Conservation (phyloP, 2,329 filamentous ascomycete genomes). For the Talaromyces sp. region DNA sequence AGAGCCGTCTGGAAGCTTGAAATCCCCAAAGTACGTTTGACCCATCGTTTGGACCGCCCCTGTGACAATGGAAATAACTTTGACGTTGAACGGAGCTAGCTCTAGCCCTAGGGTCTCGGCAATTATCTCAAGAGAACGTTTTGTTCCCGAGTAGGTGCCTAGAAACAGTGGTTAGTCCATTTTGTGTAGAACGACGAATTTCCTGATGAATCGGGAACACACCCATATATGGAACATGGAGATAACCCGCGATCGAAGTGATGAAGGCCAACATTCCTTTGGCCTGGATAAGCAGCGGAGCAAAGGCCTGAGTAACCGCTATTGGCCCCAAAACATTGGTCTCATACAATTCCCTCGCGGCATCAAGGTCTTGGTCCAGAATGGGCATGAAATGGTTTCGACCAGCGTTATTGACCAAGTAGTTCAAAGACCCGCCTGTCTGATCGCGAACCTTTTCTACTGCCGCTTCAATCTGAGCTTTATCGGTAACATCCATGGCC, state of each 20-base stretch:
- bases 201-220: not conserved
- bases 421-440: conserved; percentile 30
- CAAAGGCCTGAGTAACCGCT: conserved; percentile 25
- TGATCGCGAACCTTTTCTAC: conserved; percentile 14
- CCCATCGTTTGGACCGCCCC: conserved; percentile 15
- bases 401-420: conserved; percentile 25
- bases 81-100: conserved; percentile 16
- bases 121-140: conserved; percentile 18
- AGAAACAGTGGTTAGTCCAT: not conserved
- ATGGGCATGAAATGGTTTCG: conserved; percentile 21
- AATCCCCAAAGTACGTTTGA: conserved; percentile 15
- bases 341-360: conserved; percentile 25
- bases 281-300: conserved; percentile 25
- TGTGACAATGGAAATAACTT: conserved; percentile 16
- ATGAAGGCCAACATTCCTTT: conserved; percentile 26
- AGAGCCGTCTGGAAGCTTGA: conserved; percentile 14
- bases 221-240: conserved; percentile 21
- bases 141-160: conserved; percentile 19
- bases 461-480: conserved; percentile 21
- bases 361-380: conserved; percentile 12
- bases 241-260: conserved; percentile 26
- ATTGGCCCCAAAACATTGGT: conserved; percentile 33
- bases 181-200: not conserved
- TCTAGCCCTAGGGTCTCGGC: conserved; percentile 21
- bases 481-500: conserved; percentile 24